phyloP scores from a whole-genome alignment of 2,329 filamentous ascomycete genomes.

The Colletotrichum karsti region DNA sequence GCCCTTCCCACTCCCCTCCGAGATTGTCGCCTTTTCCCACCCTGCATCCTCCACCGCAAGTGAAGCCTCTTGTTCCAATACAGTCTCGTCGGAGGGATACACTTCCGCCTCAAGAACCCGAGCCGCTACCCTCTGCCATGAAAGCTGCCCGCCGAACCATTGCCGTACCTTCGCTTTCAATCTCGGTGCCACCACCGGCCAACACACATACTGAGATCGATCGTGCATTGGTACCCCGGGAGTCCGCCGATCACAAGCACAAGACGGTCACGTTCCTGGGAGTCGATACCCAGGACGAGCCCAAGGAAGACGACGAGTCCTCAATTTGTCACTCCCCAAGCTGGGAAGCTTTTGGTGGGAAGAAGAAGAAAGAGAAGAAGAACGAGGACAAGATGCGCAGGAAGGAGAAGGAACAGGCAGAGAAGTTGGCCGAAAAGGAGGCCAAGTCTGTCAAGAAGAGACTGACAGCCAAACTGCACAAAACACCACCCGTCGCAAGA shows the following conservation, averaged over 20 bases:
- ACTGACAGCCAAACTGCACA: conserved; percentile 45
- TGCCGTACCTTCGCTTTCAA: conserved; percentile 39
- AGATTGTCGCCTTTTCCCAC: conserved; percentile 21
- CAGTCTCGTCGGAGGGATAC: conserved; percentile 26
- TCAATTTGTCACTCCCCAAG: conserved; percentile 69
- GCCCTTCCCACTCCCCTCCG: conserved; percentile 1
- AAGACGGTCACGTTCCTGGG: conserved; percentile 52
- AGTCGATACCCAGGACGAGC: conserved; percentile 39
- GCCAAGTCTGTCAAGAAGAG: conserved; percentile 47
- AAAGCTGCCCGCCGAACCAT: conserved; percentile 18
- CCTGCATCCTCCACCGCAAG: conserved; percentile 4
- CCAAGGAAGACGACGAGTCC: conserved; percentile 54
- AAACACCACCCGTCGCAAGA: conserved; percentile 39
- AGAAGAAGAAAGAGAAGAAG: conserved; percentile 63
- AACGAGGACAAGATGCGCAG: conserved; percentile 47
- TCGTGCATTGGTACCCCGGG: conserved; percentile 24
- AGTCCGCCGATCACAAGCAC: conserved; percentile 36
- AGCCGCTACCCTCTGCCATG: conserved; percentile 19
- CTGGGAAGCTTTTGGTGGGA: conserved; percentile 66
- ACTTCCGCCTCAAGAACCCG: not conserved
- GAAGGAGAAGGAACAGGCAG: conserved; percentile 49
- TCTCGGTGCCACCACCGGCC: conserved; percentile 38
- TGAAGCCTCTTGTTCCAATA: conserved; percentile 18
- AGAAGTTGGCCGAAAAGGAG: conserved; percentile 41
- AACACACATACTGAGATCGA: conserved; percentile 17